Evolutionary conservation across 2,329 filamentous ascomycete genomes (phyloP).

Genomic region (Tolypocladium amazonense): DNA sequence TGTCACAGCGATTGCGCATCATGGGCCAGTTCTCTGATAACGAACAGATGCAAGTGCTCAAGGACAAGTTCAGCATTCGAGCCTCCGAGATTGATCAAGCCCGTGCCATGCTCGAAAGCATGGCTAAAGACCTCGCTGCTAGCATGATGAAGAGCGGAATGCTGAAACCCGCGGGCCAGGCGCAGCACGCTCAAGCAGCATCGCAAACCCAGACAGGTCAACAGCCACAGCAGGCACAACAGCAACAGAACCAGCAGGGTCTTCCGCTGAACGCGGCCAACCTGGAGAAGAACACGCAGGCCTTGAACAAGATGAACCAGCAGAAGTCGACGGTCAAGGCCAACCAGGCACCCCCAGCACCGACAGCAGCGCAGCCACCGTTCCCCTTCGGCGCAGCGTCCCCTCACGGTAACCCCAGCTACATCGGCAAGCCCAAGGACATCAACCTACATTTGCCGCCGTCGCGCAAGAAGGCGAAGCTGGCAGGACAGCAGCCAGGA

Average conservation of each 20-base stretch:
- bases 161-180: constrained; percentile 12
- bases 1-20: constrained; percentile 38
- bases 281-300: constrained; percentile 40
- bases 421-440: constrained; percentile 39
- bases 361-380: constrained; percentile 45
- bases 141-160: constrained; percentile 17
- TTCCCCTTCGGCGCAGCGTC: constrained; percentile 45
- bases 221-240: constrained; percentile 22
- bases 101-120: constrained; percentile 36
- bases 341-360: constrained; percentile 42
- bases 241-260: constrained; percentile 13
- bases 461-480: constrained; percentile 47
- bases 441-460: constrained; percentile 47
- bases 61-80: constrained; percentile 40
- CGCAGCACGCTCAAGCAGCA: constrained; percentile 13
- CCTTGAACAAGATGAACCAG: constrained; percentile 32
- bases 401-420: constrained; percentile 48
- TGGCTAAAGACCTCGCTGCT: constrained; percentile 35
- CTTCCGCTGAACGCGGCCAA: constrained; percentile 34
- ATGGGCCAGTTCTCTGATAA: constrained; percentile 42
- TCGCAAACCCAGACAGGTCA: constrained; percentile 16
- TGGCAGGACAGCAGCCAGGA: constrained; percentile 24
- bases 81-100: constrained; percentile 39
- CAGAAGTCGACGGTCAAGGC: constrained; percentile 29
- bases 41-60: constrained; percentile 32